These are phyloP conservation scores for Neocatenulostroma microsporum DNA, from an alignment of 2,329 filamentous ascomycete genomes.

Conservation along the genomic window DNA sequence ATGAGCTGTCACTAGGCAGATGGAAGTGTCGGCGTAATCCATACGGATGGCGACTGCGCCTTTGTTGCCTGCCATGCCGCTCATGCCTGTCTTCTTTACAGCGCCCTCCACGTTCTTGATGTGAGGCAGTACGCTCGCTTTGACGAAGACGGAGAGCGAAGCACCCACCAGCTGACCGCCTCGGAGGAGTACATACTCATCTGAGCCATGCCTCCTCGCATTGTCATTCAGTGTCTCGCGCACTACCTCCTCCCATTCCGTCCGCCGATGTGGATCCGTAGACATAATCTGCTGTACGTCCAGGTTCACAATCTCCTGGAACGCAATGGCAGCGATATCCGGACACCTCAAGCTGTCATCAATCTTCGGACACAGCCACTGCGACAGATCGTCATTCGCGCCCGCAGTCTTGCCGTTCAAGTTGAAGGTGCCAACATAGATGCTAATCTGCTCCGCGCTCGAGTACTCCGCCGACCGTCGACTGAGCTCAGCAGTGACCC, in stretches of 20 bases:
- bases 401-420: conserved; percentile 81
- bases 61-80: conserved; percentile 96
- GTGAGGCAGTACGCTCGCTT: conserved; percentile 62
- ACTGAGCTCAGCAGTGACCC: conserved; percentile 67
- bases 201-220: conserved; percentile 55
- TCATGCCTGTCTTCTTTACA: conserved; percentile 91
- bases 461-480: conserved; percentile 65
- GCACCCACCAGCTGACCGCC: conserved; percentile 93
- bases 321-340: conserved; percentile 81
- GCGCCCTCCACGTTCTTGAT: conserved; percentile 97
- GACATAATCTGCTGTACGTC: conserved; percentile 99
- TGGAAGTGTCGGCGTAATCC: conserved; percentile 83
- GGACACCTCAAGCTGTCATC: conserved; percentile 56
- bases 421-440: conserved; percentile 89
- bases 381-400: conserved; percentile 67
- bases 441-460: conserved; percentile 62
- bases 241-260: conserved; percentile 79
- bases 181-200: conserved; percentile 80
- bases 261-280: conserved; percentile 78
- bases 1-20: conserved; percentile 96
- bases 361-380: conserved; percentile 71
- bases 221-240: conserved; percentile 66
- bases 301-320: conserved; percentile 97
- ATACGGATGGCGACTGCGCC: conserved; percentile 93
- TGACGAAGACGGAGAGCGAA: conserved; percentile 85